Evolutionary conservation across 768 basidiomycete genomes (phyloP).

Genomic region (Boletus sp.): DNA sequence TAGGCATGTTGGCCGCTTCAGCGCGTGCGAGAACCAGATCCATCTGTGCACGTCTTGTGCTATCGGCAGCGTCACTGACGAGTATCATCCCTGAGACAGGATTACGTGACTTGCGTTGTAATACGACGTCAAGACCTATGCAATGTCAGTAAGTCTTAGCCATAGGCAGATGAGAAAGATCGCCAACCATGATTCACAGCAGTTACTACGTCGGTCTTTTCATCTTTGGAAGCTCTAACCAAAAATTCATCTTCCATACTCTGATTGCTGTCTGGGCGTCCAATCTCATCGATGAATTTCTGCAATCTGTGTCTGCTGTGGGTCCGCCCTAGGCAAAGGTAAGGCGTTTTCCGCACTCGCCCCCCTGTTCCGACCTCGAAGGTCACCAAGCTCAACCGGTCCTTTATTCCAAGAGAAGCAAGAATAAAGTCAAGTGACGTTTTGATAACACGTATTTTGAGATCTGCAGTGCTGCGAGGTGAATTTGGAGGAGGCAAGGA

Average conservation of each 20-base stretch:
- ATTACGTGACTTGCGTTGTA: conserved; percentile 92
- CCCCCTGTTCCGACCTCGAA: conserved; percentile 88
- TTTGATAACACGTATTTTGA: conserved; percentile 88
- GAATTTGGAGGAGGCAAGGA: conserved; percentile 76
- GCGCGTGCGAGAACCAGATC: conserved; percentile 95
- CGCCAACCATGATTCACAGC: conserved; percentile 89
- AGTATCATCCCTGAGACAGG: conserved; percentile 89
- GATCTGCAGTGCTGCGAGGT: conserved; percentile 71
- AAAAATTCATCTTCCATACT: conserved; percentile 61
- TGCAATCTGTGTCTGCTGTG: conserved; percentile 68
- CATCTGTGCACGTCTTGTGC: conserved; percentile 93
- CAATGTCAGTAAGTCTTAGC: not conserved
- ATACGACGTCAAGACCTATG: conserved; percentile 83
- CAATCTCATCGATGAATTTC: conserved; percentile 76
- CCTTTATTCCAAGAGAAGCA: conserved; percentile 68
- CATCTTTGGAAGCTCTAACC: conserved; percentile 76
- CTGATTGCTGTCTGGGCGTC: conserved; percentile 36
- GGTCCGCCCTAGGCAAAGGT: conserved; percentile 66
- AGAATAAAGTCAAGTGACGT: conserved; percentile 84
- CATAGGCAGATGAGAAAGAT: not conserved
- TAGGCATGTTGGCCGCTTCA: conserved; percentile 94
- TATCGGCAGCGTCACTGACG: conserved; percentile 89
- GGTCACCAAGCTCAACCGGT: conserved; percentile 86
- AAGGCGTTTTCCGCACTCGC: conserved; percentile 88
- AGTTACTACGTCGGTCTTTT: conserved; percentile 95